Evolutionary conservation across 768 basidiomycete species (phyloP).

Genomic region (Auricularia sp.): DNA sequence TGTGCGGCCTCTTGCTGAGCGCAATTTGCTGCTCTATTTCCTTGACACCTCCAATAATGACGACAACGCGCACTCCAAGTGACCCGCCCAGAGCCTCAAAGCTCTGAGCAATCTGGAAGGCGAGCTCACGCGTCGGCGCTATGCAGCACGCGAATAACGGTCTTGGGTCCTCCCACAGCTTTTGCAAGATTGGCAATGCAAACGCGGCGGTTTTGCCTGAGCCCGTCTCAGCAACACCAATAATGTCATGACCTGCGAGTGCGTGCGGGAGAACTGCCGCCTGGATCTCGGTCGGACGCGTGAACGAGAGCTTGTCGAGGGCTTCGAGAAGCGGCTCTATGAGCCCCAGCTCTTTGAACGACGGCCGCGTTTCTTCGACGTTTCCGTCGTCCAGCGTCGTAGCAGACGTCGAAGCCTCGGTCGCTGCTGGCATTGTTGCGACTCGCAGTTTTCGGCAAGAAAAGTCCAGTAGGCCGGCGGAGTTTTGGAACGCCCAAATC

Average conservation of each 20-base stretch:
- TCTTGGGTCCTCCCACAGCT: slow-evolving; percentile 90
- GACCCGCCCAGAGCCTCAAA: slow-evolving; percentile 85
- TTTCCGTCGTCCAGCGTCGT: slow-evolving; percentile 4
- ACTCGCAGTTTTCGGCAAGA: not conserved
- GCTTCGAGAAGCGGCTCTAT: slow-evolving; percentile 85
- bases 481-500: not conserved
- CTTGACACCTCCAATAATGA: slow-evolving; percentile 94
- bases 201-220: slow-evolving; percentile 98
- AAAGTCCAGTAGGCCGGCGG: not conserved
- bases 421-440: not conserved
- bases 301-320: slow-evolving; percentile 71
- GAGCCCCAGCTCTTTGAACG: slow-evolving; percentile 79
- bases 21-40: slow-evolving; percentile 84
- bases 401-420: not conserved
- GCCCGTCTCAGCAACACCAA: slow-evolving; percentile 96
- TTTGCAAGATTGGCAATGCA: slow-evolving; percentile 90
- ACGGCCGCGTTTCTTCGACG: slow-evolving; percentile 15
- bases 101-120: slow-evolving; percentile 96
- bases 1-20: slow-evolving; percentile 86
- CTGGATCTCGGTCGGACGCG: slow-evolving; percentile 86
- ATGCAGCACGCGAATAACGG: slow-evolving; percentile 89
- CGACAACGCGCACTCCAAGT: slow-evolving; percentile 85
- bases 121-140: slow-evolving; percentile 95
- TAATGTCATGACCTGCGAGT: slow-evolving; percentile 86
- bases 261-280: slow-evolving; percentile 75